phyloP scores from a whole-genome alignment of 495 filamentous ascomycete genomes.

The Collariella sp. region DNA sequence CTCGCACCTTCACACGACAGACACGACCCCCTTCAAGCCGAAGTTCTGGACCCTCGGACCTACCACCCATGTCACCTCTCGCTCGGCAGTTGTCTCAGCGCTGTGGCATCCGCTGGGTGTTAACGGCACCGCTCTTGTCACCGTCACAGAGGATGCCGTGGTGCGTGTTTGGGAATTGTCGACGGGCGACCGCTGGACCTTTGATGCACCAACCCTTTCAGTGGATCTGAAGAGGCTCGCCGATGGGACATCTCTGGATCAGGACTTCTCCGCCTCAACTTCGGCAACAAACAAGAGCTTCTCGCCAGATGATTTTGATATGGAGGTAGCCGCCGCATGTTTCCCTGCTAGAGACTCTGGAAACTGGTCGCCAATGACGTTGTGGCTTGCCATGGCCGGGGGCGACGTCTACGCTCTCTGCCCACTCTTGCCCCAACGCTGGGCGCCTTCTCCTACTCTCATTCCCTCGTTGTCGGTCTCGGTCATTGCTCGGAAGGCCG shows the following conservation, averaged over 20 bases:
- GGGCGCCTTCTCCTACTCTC: constrained; percentile 65
- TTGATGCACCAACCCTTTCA: constrained; percentile 69
- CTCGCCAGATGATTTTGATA: constrained; percentile 73
- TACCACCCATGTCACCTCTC: constrained; percentile 76
- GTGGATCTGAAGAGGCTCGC: constrained; percentile 76
- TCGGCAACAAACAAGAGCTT: constrained; percentile 69
- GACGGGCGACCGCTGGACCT: constrained; percentile 68
- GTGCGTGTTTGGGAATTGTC: constrained; percentile 85
- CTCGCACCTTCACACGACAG: constrained; percentile 56
- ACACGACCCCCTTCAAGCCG: constrained; percentile 56
- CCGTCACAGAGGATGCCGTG: constrained; percentile 73
- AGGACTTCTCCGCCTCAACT: constrained; percentile 63
- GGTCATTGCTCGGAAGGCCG: constrained; percentile 57
- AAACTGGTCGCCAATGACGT: constrained; percentile 82
- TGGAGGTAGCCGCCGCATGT: constrained; percentile 79
- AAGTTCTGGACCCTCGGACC: constrained; percentile 81
- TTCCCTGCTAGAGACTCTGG: constrained; percentile 71
- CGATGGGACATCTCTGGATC: constrained; percentile 64
- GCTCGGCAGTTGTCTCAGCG: constrained; percentile 64
- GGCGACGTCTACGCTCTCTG: constrained; percentile 89
- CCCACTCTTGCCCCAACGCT: constrained; percentile 72
- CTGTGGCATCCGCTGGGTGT: constrained; percentile 84
- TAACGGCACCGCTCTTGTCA: constrained; percentile 63
- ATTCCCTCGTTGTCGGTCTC: constrained; percentile 69
- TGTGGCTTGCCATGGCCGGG: constrained; percentile 83